A percentile compares a stretch with the other conserved stretches of the same genome.
Evolutionary conservation across 306 rosid genomes (phyloP).

Genomic region (Malus orientalis): DNA sequence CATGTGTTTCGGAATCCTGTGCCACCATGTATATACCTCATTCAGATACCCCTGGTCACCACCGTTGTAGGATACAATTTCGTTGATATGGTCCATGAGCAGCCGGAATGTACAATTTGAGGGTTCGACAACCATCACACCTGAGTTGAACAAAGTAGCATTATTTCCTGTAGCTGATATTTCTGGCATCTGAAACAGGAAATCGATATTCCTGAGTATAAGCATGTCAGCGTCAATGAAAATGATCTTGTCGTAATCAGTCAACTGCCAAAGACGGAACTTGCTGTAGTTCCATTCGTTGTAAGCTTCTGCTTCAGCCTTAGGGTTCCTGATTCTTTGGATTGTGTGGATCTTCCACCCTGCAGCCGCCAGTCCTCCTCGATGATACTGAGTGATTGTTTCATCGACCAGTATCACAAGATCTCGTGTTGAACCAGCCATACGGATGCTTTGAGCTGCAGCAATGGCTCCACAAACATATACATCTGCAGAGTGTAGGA

Average conservation of each 20-base stretch:
- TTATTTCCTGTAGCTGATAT: constrained; percentile 82
- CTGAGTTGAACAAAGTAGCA: constrained; percentile 75
- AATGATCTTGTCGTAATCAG: constrained; percentile 82
- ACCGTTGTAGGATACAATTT: constrained; percentile 77
- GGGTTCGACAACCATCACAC: constrained; percentile 83
- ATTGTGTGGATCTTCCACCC: constrained; percentile 83
- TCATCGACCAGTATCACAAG: constrained; percentile 80
- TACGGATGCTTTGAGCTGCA: constrained; percentile 85
- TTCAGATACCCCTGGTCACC: constrained; percentile 89
- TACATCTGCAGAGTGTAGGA: constrained; percentile 75
- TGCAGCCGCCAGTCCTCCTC: constrained; percentile 69
- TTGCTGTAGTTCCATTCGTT: constrained; percentile 97
- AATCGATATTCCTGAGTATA: constrained; percentile 72
- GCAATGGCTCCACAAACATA: constrained; percentile 88
- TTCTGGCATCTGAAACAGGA: constrained; percentile 75
- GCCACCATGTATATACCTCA: constrained; percentile 92
- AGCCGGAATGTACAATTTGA: constrained; percentile 74
- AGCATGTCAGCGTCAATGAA: constrained; percentile 83
- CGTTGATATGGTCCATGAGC: constrained; percentile 76
- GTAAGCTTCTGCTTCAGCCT: constrained; percentile 76
- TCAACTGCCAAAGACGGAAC: constrained; percentile 85
- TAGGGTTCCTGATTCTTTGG: constrained; percentile 81
- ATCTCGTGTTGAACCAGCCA: constrained; percentile 85
- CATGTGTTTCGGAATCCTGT: constrained; percentile 78
- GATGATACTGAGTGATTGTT: constrained; percentile 61